A percentile compares a stretch with the other conserved stretches of the same genome.
These are phyloP conservation scores for Crataegus laevigata DNA, from an alignment of 306 rosid genomes.

Conservation along the genomic window DNA sequence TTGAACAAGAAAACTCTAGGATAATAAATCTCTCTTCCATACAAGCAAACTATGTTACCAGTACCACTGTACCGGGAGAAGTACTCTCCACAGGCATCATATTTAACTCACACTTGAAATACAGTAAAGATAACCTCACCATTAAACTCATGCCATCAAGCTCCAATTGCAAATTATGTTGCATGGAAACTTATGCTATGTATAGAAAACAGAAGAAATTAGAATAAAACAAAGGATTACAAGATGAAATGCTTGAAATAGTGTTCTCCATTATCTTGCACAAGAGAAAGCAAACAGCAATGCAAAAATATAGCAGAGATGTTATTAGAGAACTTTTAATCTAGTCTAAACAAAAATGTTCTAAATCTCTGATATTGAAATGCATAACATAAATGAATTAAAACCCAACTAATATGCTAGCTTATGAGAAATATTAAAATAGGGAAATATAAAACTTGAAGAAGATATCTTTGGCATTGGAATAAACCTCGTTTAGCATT, in stretches of 20 bases:
- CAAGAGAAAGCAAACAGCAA: neutral
- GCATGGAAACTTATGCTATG: neutral
- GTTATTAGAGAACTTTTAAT: neutral
- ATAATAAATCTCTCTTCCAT: neutral
- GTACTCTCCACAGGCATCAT: neutral
- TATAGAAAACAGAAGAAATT: neutral
- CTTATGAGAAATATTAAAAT: neutral
- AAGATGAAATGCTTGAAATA: neutral
- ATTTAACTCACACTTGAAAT: neutral
- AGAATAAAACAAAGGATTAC: neutral
- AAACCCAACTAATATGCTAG: neutral
- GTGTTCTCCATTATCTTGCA: neutral
- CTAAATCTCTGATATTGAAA: neutral
- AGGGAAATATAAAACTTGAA: neutral
- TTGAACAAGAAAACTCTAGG: neutral
- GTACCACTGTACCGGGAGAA: neutral
- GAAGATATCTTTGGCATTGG: neutral
- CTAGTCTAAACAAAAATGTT: neutral
- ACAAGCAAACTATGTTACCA: neutral
- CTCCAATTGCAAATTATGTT: neutral
- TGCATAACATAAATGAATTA: neutral
- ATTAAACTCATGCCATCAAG: neutral
- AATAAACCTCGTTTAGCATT: constrained; percentile 70
- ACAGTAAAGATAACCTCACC: neutral
- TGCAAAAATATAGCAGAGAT: neutral